Evolutionary conservation across 2,329 filamentous ascomycete genomes (phyloP).

Genomic region (Diplodia intermedia): DNA sequence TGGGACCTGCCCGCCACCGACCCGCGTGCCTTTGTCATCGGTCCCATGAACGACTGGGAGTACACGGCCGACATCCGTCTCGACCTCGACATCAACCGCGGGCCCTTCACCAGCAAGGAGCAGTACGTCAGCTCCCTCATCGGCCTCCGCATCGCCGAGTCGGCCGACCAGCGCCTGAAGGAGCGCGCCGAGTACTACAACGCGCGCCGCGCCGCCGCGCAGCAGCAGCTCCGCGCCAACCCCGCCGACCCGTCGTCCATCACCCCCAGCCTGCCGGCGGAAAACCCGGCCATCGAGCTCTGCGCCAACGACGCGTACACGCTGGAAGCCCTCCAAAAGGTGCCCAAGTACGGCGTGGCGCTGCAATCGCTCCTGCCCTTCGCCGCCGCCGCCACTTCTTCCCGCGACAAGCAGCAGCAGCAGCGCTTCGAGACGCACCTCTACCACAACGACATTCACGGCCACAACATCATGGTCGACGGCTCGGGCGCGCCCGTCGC

Average conservation of each 20-base stretch:
- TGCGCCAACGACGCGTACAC: neutral
- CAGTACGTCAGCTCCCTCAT: neutral
- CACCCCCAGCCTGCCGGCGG: no score
- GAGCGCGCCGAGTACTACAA: neutral
- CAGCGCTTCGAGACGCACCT: neutral
- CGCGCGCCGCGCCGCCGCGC: neutral
- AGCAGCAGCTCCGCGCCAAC: no score
- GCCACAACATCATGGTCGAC: conserved; percentile 29
- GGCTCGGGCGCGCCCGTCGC: conserved; percentile 5
- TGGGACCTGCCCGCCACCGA: neutral
- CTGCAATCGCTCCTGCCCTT: neutral
- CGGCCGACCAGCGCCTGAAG: neutral
- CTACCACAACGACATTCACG: conserved; percentile 27
- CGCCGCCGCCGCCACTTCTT: neutral
- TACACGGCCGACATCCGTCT: neutral
- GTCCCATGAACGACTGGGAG: neutral
- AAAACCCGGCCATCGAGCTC: no score
- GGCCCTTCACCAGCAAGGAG: neutral
- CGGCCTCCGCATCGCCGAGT: neutral
- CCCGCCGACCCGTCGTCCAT: no score
- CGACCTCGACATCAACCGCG: neutral
- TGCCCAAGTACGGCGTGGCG: neutral
- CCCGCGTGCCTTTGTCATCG: neutral
- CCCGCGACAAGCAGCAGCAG: no score
- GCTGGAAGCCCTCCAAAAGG: neutral